Percentiles rank a stretch among this genome's conserved stretches.
phyloP scores from a whole-genome alignment of 768 basidiomycete genomes.

The Trametes elegans region DNA sequence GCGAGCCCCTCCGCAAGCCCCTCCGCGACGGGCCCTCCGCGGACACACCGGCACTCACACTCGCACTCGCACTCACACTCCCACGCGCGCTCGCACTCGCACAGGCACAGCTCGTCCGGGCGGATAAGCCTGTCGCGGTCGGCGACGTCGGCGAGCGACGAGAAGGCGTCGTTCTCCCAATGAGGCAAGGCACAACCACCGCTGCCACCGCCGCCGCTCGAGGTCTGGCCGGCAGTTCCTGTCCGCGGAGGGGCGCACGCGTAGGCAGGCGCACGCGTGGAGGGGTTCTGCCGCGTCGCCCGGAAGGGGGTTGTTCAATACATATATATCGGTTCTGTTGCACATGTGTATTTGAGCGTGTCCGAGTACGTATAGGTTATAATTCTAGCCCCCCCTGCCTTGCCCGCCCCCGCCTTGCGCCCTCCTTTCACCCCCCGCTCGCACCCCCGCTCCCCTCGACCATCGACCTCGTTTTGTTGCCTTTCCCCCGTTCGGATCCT shows the following conservation, averaged over 20 bases:
- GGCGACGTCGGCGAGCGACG: background rate
- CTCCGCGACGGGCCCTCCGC: slow-evolving; percentile 17
- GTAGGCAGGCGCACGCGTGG: background rate
- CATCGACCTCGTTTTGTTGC: too few relatives aligned
- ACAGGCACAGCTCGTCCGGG: slow-evolving; percentile 34
- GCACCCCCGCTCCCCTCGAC: background rate
- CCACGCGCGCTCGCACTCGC: slow-evolving; percentile 26
- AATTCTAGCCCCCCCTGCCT: background rate
- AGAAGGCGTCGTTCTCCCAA: slow-evolving; percentile 7
- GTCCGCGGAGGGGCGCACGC: background rate
- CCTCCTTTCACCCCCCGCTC: background rate
- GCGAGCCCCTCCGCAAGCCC: slow-evolving; percentile 8
- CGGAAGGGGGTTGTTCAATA: background rate
- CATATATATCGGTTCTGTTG: background rate
- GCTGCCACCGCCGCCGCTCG: background rate
- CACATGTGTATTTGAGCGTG: slow-evolving; percentile 13
- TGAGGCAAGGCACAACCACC: too few relatives aligned
- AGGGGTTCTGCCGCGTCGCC: background rate
- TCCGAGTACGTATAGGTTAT: slow-evolving; percentile 19
- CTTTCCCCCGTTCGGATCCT: background rate
- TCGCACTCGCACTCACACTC: slow-evolving; percentile 31
- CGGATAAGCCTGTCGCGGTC: slow-evolving; percentile 31
- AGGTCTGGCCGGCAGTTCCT: background rate
- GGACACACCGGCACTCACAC: slow-evolving; percentile 26
- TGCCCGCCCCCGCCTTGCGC: background rate